Evolutionary conservation across 139 green algal species (phyloP).

Genomic region (Chlorella sp.): DNA sequence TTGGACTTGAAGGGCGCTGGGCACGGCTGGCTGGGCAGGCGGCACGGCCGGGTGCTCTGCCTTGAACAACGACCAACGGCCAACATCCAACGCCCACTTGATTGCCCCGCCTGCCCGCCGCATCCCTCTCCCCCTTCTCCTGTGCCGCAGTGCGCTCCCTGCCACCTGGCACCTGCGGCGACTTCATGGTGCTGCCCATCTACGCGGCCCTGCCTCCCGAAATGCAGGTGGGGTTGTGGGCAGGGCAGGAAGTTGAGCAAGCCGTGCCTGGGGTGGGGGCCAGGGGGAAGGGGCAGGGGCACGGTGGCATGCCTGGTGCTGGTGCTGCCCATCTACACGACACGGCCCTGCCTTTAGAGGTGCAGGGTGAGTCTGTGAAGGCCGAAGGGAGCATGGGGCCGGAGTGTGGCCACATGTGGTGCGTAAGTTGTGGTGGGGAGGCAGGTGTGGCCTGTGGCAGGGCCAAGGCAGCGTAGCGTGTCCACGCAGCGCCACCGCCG

Average conservation of each 20-base stretch:
- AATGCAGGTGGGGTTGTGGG: slow-evolving; percentile 60
- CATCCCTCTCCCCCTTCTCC: neutral
- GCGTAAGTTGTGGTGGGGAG: too few relatives aligned
- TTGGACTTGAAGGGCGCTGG: neutral
- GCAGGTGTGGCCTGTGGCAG: neutral
- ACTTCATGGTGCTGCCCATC: slow-evolving; percentile 89
- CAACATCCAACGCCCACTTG: too few relatives aligned
- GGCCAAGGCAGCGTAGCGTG: too few relatives aligned
- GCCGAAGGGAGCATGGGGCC: too few relatives aligned
- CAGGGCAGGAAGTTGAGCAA: too few relatives aligned
- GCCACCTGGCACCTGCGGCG: slow-evolving; percentile 59
- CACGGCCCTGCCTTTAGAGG: too few relatives aligned
- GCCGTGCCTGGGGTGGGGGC: neutral
- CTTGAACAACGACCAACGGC: too few relatives aligned
- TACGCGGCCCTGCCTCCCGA: slow-evolving; percentile 92
- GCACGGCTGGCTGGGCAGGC: neutral
- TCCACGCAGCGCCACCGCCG: too few relatives aligned
- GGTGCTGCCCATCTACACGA: too few relatives aligned
- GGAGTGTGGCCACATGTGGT: neutral
- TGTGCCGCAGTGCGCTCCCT: slow-evolving; percentile 54
- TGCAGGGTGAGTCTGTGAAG: too few relatives aligned
- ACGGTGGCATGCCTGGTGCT: too few relatives aligned
- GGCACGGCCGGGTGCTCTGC: too few relatives aligned
- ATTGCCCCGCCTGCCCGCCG: neutral
- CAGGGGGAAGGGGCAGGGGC: neutral